Percentiles rank a stretch among this genome's conserved stretches.
Conservation (phyloP, 2,329 filamentous ascomycete species). For the Aspergillus ochraceoroseus region DNA sequence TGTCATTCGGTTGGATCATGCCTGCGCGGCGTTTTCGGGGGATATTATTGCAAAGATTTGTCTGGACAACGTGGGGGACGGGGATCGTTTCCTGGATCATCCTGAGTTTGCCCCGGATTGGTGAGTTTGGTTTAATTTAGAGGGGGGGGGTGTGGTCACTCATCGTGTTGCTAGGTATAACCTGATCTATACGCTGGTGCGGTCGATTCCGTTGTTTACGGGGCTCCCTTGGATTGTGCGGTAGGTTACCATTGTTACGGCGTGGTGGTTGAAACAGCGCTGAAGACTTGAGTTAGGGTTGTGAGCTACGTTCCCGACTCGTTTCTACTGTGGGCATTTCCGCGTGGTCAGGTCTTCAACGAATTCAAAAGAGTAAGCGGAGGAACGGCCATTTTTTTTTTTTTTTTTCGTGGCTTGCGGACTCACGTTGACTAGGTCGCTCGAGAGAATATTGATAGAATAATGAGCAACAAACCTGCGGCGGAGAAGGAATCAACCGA, state of each 20-base stretch:
- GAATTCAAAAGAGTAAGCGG: conserved; percentile 4
- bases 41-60: conserved; percentile 5
- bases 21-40: conserved; percentile 1
- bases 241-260: background rate
- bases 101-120: background rate
- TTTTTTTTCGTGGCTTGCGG: no score
- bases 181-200: background rate
- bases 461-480: background rate
- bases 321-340: background rate
- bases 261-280: background rate
- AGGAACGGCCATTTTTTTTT: no score
- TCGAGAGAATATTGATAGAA: background rate
- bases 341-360: background rate
- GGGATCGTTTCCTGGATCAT: background rate
- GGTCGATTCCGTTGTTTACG: conserved; percentile 1
- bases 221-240: background rate
- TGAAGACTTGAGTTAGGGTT: background rate
- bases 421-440: background rate
- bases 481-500: no score
- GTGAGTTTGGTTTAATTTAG: background rate
- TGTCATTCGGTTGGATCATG: background rate
- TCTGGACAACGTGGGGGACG: background rate
- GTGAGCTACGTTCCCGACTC: conserved; percentile 1
- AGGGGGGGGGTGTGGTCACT: no score
- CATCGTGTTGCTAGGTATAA: no score